Base-by-base conservation (phyloP, 768 basidiomycete species). In the Candolleomyces eurysporus region DNA sequence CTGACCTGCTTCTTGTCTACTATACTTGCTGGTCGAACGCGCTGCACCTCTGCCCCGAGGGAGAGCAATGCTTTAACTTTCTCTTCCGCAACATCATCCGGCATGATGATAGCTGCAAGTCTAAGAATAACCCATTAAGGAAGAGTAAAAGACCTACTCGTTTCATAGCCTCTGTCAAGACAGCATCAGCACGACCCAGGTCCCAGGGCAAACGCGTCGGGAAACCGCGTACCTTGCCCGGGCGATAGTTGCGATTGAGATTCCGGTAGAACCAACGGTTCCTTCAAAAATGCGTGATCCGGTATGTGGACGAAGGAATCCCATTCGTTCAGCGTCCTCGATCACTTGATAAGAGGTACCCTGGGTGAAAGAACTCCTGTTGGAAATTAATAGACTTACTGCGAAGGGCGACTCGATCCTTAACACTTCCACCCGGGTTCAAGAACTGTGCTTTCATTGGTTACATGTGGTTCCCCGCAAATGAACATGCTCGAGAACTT, bases 361-460 rank as follows among this genome's bases (percentile, higher is more conserved):
- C 52, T 10, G 21, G 30, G 16, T n/a, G 5, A 4, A 4, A 31
- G 32, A 31, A 19, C 30, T 31, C 52, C 1, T 11, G 11, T 6
- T 36, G 5, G 36, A 36, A 6, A 36, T 36, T 7, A n/a, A 11
- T 22, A 19, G 32, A 62, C 85, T 62, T 68, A 97, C 96, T 93
- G 72, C 87, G 84, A 62, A 98, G 72, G 0, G 96, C 96, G n/a
- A 98, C 96, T 32, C 97, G 86, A 73, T 99, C 97, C 73, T 99
- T 99, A 54, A 98, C 91, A 58, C 96, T 98, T 45, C 97, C 97
- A 26, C 96, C 96, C 0, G 97, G 96, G 73, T 99, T 99, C 62
- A 98, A 71, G 70, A 89, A 99, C 94, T 98, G 42, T 48, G 94
- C 69, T 67, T 86, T 91, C 89, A 50, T 39, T 59, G 30, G 54